Evolutionary conservation across 257 asterid genomes (phyloP), one percentile per base, ranked within the genome.

Genomic region (Solanum dulcamara): DNA sequence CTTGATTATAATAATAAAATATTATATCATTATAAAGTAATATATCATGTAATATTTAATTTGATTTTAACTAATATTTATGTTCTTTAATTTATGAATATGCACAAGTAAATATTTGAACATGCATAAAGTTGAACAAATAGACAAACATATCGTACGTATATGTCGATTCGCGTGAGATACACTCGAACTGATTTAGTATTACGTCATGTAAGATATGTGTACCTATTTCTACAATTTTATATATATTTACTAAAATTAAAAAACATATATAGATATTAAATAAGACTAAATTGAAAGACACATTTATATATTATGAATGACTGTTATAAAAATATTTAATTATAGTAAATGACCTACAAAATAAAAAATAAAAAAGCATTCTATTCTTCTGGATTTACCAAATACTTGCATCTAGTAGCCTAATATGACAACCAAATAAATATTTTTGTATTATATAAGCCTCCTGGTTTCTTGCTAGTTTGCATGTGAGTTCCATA

Each of bases 1-100:
- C 12, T 51, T n/a, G 7, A 55, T 0, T 20, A 22, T 20, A 53
- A 53, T 53, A 0, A 53, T 53, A 53, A 1, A 7, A 53, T 2
- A 51, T 53, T 53, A 40, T n/a, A 13, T 46, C 2, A 2, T 2
- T 10, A 42, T 10, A 42, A 53, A 53, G 60, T 53, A 18, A 53
- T 53, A 53, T 0, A 8, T 53, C 18, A 7, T 0, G 24, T 53
- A 8, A 0, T 0, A 18, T 53, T 53, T 53, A 53, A 53, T 4
- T 1, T 53, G 1, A 53, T 10, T 20, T 53, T 1, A 18, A 0
- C 0, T 51, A n/a, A 2, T 2, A 17, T 8, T 51, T 17, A 17
- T 51, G 1, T 17, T 7, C 0, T 10, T 1, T 0, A 51, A 17
- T 17, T 51, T 17, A n/a, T 51, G 24, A 51, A 17, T 53, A 10